Conservation (phyloP, 2,329 filamentous ascomycete species). For the Colletotrichum eleusines region DNA sequence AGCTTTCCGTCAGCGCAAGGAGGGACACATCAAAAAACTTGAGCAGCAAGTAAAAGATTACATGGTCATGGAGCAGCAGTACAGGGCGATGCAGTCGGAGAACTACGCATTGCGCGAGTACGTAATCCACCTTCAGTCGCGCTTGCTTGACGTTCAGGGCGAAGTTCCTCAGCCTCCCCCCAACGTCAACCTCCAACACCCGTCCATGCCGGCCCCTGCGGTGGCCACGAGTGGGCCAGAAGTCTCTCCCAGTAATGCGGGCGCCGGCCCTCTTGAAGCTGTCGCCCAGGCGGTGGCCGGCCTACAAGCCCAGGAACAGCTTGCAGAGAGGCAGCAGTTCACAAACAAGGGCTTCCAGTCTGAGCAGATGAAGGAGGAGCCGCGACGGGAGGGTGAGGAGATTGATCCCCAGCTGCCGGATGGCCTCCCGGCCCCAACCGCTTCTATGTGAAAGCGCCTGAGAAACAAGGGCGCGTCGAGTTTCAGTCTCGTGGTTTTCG, state of each 20-base stretch:
- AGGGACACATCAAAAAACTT: constrained; percentile 97
- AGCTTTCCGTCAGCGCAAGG: constrained; percentile 96
- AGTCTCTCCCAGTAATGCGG: constrained; percentile 36
- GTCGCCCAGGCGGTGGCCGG: constrained; percentile 64
- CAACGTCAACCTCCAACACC: constrained; percentile 77
- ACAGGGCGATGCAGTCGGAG: constrained; percentile 85
- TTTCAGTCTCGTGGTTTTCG: constrained; percentile 35
- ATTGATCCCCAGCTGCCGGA: constrained; percentile 66
- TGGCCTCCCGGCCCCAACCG: constrained; percentile 48
- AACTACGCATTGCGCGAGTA: constrained; percentile 94
- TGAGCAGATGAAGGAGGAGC: constrained; percentile 56
- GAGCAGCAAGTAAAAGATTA: constrained; percentile 93
- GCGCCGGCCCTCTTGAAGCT: constrained; percentile 58
- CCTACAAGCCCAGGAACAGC: constrained; percentile 57
- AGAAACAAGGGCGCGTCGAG: constrained; percentile 21
- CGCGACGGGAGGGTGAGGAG: constrained; percentile 61
- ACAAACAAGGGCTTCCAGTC: constrained; percentile 53
- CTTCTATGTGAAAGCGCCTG: constrained; percentile 47
- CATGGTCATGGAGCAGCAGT: constrained; percentile 79
- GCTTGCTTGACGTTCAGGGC: constrained; percentile 84
- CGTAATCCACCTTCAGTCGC: constrained; percentile 88
- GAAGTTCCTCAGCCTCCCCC: constrained; percentile 87
- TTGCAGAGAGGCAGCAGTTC: constrained; percentile 53
- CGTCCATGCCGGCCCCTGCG: constrained; percentile 50
- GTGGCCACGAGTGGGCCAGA: constrained; percentile 35